Evolutionary conservation across 495 filamentous ascomycete genomes (phyloP), one percentile per base, ranked within the genome.

Genomic region (Trypethelium eluteriae): DNA sequence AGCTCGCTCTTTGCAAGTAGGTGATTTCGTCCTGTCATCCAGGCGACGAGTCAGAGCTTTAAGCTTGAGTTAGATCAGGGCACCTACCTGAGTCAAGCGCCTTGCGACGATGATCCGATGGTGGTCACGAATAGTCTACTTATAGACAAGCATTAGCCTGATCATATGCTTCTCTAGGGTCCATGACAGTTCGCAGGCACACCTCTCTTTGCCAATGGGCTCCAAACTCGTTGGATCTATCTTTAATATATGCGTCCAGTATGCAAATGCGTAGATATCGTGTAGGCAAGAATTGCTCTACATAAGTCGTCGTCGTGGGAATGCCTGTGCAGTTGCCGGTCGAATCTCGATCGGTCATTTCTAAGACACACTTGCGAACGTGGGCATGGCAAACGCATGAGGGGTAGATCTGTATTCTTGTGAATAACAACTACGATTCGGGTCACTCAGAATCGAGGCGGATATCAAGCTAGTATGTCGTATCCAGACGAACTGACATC

Each of bases 231-330:
- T 59, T 59, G 25, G 7, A 36, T 36, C 53, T 34, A 10, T 4
- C 53, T 6, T 59, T 59, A 32, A 59, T 59, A 36, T 59, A 59
- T 7, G 34, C 18, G 53, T 59, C 53, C 32, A 59, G 36, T 10
- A 35, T 14, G 7, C 7, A 7, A 9, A 36, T 7, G 3, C 18
- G 11, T 59, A 59, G 11, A 59, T 59, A 59, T 3, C 53, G 53
- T 34, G 11, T 36, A 9, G 53, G 25, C 14, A 59, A 35, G 32
- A 35, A 18, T 36, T 59, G 53, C 11, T 7, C 18, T 7, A 36
- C 34, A 32, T 59, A 59, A 2, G 11, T 3, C 25, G 32, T 44
- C 41, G 6, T 14, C 6, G 41, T 14, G 7, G 14, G 1, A 44
- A 14, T 44, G 6, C 41, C 41, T 7, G 53, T 10, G 7, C 25